Evolutionary conservation across 768 basidiomycete species (phyloP).

Genomic region (Leccinellum rugosiceps): DNA sequence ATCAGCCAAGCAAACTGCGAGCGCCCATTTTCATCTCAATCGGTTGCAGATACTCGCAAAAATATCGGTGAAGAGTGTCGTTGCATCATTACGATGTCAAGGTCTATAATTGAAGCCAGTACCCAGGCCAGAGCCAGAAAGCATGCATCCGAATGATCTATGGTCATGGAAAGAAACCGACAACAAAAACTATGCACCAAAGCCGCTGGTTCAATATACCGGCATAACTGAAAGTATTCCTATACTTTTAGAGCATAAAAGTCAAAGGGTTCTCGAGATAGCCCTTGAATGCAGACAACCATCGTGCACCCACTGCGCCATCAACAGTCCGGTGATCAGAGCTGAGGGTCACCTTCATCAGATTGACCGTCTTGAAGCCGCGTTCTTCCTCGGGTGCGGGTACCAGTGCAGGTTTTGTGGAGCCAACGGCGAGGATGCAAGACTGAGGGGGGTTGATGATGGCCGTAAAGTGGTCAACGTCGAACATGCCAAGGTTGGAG

Average conservation of each 20-base stretch:
- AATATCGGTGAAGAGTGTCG: background rate
- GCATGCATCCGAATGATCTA: slow-evolving; percentile 23
- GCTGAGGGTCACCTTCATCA: slow-evolving; percentile 96
- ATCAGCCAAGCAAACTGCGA: background rate
- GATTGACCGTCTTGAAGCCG: slow-evolving; percentile 88
- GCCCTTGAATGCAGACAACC: slow-evolving; percentile 91
- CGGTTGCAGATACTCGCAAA: no score
- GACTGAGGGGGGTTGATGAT: slow-evolving; percentile 99
- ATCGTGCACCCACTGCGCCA: slow-evolving; percentile 91
- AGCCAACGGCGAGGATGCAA: slow-evolving; percentile 94
- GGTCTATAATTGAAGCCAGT: slow-evolving; percentile 3
- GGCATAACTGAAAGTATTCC: background rate
- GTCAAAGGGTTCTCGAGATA: slow-evolving; percentile 96
- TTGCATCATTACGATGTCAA: slow-evolving; percentile 1
- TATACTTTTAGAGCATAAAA: slow-evolving; percentile 76
- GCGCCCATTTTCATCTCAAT: no score
- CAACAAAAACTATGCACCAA: slow-evolving; percentile 3
- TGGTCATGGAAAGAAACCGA: slow-evolving; percentile 16
- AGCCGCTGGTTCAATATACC: background rate
- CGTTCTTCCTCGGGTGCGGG: slow-evolving; percentile 87
- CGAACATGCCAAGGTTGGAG: slow-evolving; percentile 99
- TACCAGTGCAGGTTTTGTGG: slow-evolving; percentile 80
- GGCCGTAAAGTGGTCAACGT: slow-evolving; percentile 92
- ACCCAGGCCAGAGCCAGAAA: slow-evolving; percentile 7
- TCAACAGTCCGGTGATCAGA: slow-evolving; percentile 96